phyloP scores from a whole-genome alignment of 129 eudicot genomes.

The Flaveria sonorensis region DNA sequence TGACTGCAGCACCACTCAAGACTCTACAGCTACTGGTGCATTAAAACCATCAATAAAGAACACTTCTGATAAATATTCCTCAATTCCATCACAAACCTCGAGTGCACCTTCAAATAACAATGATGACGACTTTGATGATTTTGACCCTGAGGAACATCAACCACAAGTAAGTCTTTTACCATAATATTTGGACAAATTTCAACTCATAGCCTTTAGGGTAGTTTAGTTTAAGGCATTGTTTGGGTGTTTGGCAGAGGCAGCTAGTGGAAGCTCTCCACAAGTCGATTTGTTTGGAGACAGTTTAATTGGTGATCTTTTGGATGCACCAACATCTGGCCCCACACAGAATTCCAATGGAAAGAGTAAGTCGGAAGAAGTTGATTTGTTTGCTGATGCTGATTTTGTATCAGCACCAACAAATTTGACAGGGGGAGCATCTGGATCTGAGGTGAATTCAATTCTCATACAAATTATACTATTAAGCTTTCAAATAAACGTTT shows the following conservation, averaged over 20 bases:
- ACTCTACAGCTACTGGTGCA: constrained; percentile 45
- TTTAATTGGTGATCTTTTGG: constrained; percentile 78
- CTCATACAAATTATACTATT: background rate
- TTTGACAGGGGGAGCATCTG: constrained; percentile 41
- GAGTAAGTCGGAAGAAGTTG: constrained; percentile 67
- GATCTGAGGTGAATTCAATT: constrained; percentile 44
- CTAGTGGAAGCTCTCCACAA: constrained; percentile 63
- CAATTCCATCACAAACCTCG: constrained; percentile 54
- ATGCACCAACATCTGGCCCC: constrained; percentile 61
- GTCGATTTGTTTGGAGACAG: constrained; percentile 82
- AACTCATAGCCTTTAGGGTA: background rate
- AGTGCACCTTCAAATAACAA: constrained; percentile 49
- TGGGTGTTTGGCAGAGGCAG: constrained; percentile 58
- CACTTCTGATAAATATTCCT: constrained; percentile 49
- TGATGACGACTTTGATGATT: constrained; percentile 91
- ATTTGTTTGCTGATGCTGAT: constrained; percentile 93
- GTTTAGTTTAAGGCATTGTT: constrained; percentile 11
- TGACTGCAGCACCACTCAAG: constrained; percentile 62
- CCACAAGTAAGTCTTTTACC: constrained; percentile 62
- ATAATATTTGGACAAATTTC: background rate
- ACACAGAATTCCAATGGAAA: constrained; percentile 38
- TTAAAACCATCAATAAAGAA: constrained; percentile 41
- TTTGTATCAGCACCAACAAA: constrained; percentile 85
- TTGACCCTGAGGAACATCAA: constrained; percentile 90
- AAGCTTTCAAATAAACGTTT: background rate